Conservation (phyloP, 345 rosid genomes). For the Eucalyptus decipiens region DNA sequence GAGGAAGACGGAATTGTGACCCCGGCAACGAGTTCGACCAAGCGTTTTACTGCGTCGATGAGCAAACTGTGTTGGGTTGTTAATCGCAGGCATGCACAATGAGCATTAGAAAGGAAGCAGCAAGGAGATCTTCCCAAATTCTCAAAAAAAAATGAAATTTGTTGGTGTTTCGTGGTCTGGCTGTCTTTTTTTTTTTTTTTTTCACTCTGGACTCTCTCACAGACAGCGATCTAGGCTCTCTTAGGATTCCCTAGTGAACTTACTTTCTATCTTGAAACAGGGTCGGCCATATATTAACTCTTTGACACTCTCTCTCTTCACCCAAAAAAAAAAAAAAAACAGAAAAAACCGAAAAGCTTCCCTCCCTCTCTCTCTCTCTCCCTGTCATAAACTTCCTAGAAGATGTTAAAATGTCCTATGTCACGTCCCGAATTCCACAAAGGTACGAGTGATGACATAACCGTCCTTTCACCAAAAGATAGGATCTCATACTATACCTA, state of each 20-base stretch:
- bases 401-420: too few species aligned
- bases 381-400: too few species aligned
- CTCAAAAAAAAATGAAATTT: background rate
- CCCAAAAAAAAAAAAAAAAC: too few species aligned
- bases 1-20: background rate
- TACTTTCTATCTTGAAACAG: slow-evolving; percentile 6
- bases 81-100: background rate
- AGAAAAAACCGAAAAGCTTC: too few species aligned
- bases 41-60: background rate
- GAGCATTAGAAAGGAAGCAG: background rate
- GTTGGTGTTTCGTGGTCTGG: background rate
- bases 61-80: background rate
- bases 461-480: too few species aligned
- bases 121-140: background rate
- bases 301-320: too few species aligned
- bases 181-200: too few species aligned
- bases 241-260: slow-evolving; percentile 1
- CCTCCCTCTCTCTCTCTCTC: too few species aligned
- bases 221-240: background rate
- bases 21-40: background rate
- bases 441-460: too few species aligned
- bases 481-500: too few species aligned
- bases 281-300: background rate
- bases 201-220: background rate
- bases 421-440: too few species aligned